Evolutionary conservation across 179 eudicot species (phyloP).

Genomic region (Silene coronaria): DNA sequence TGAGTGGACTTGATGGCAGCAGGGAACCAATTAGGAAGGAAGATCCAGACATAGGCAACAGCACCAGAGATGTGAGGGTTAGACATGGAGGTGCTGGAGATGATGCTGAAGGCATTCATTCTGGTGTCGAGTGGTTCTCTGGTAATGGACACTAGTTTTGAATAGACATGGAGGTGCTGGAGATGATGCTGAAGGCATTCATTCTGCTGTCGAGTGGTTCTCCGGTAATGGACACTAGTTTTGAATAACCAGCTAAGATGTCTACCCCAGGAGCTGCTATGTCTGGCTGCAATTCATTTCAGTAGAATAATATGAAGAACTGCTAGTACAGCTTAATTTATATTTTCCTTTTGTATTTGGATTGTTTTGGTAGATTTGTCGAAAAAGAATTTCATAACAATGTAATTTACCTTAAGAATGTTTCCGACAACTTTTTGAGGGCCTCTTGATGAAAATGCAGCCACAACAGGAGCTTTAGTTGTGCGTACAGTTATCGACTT

Average conservation of each 20-base stretch:
- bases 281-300: slow-evolving; percentile 53
- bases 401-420: slow-evolving; percentile 62
- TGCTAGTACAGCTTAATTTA: not conserved
- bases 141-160: slow-evolving; percentile 32
- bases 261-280: slow-evolving; percentile 73
- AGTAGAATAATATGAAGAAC: not conserved
- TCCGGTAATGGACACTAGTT: slow-evolving; percentile 32
- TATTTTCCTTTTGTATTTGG: not conserved
- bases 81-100: slow-evolving; percentile 86
- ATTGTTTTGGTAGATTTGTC: no score
- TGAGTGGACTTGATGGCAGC: slow-evolving; percentile 84
- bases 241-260: slow-evolving; percentile 72
- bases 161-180: slow-evolving; percentile 90
- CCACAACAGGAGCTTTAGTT: slow-evolving; percentile 48
- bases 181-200: slow-evolving; percentile 39
- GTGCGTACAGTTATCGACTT: slow-evolving; percentile 31
- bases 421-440: slow-evolving; percentile 47
- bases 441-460: slow-evolving; percentile 85
- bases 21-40: slow-evolving; percentile 81
- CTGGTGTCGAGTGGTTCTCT: slow-evolving; percentile 37
- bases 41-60: slow-evolving; percentile 69
- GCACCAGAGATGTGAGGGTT: slow-evolving; percentile 75
- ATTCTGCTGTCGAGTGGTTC: slow-evolving; percentile 33
- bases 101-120: slow-evolving; percentile 35
- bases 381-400: no score